Conservation (phyloP, 208 protist species). For the Novymonas esmeraldas region DNA sequence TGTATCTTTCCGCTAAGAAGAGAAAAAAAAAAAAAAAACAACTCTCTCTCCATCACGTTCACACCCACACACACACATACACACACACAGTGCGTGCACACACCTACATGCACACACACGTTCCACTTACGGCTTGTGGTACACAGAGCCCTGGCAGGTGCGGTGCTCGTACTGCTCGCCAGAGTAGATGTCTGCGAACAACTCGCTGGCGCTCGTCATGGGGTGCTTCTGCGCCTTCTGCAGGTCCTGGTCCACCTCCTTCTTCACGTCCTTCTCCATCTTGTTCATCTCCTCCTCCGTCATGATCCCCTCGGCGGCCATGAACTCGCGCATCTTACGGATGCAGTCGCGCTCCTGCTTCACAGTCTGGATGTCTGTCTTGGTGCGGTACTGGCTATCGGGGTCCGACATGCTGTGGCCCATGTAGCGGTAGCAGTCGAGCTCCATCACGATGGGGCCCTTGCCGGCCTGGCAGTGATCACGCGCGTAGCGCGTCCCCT, state of each 20-base stretch:
- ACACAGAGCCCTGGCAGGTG: slow-evolving; percentile 84
- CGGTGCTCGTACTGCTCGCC: slow-evolving; percentile 85
- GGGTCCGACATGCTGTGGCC: slow-evolving; percentile 99
- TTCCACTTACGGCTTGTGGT: slow-evolving; percentile 45
- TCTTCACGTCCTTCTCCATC: slow-evolving; percentile 90
- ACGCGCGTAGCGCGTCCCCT: slow-evolving; percentile 89
- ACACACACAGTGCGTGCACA: not conserved
- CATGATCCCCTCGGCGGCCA: slow-evolving; percentile 87
- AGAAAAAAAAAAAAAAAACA: no score
- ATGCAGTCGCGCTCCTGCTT: slow-evolving; percentile 93
- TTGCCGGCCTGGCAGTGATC: slow-evolving; percentile 83
- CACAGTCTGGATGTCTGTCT: slow-evolving; percentile 94
- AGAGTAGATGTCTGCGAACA: slow-evolving; percentile 93
- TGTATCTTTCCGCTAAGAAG: no score
- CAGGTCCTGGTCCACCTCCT: slow-evolving; percentile 93
- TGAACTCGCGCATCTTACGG: slow-evolving; percentile 80
- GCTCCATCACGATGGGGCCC: slow-evolving; percentile 96
- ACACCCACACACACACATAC: not conserved
- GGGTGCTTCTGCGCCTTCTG: slow-evolving; percentile 83
- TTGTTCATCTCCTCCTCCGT: slow-evolving; percentile 95
- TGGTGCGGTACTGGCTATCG: slow-evolving; percentile 96
- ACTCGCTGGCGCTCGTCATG: slow-evolving; percentile 67
- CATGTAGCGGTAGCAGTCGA: slow-evolving; percentile 97
- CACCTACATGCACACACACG: not conserved
- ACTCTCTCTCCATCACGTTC: no score